Percentiles rank a stretch among this genome's conserved stretches.
Evolutionary conservation across 108 stramenopile species (phyloP).

Genomic region (Stephanodiscus triporus): DNA sequence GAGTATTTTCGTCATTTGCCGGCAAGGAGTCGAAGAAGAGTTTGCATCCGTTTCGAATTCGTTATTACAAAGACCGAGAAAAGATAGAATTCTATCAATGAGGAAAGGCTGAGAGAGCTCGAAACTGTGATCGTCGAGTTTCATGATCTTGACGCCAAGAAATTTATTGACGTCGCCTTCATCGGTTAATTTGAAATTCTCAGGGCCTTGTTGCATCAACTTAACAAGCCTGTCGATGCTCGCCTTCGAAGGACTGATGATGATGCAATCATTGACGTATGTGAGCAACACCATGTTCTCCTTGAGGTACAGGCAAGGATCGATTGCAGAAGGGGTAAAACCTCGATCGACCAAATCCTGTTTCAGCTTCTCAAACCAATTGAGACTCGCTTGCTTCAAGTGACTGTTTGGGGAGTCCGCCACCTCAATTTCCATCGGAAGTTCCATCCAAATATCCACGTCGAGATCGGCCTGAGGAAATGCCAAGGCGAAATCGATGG

Average conservation of each 20-base stretch:
- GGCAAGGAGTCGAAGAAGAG: neutral
- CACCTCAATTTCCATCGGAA: neutral
- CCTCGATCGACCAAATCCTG: neutral
- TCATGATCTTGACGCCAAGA: constrained; percentile 49
- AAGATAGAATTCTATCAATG: constrained; percentile 40
- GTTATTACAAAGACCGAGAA: neutral
- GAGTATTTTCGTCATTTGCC: constrained; percentile 15
- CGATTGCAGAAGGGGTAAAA: constrained; percentile 9
- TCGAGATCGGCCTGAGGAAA: constrained; percentile 35
- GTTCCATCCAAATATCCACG: constrained; percentile 24
- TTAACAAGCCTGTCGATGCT: constrained; percentile 41
- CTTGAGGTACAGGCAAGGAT: neutral
- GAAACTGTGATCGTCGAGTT: constrained; percentile 29
- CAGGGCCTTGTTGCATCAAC: constrained; percentile 16
- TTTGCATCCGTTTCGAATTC: neutral
- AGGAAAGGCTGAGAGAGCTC: constrained; percentile 53
- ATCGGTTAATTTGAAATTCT: constrained; percentile 33
- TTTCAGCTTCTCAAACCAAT: constrained; percentile 23
- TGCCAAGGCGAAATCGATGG: constrained; percentile 18
- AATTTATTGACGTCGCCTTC: constrained; percentile 60
- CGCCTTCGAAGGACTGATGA: constrained; percentile 31
- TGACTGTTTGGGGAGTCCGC: neutral
- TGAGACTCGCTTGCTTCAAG: constrained; percentile 29
- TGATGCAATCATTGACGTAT: constrained; percentile 57
- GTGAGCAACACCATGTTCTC: neutral